Base-by-base conservation (phyloP, 2,329 filamentous ascomycete genomes). In the Trichoderma sp. region DNA sequence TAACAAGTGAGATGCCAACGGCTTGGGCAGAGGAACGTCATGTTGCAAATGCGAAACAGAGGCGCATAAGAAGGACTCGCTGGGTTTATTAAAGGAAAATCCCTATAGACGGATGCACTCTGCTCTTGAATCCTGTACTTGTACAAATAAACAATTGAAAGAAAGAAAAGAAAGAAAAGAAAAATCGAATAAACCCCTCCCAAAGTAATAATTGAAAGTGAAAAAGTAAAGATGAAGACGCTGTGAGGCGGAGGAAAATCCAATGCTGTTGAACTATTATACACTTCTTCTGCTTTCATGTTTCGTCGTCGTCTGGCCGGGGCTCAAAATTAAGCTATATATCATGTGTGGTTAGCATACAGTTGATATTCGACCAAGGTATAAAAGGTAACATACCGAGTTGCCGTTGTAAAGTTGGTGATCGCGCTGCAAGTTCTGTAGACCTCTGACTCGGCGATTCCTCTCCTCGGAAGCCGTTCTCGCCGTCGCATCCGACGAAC, bases 351-450 rank as follows among this genome's bases (percentile, higher is more conserved):
- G 58, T 73, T 50, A 64, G 63, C 30, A 3, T 6, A 43, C 39
- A 43, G 39, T 43, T 43, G 39, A n/a, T 3, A 17, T n/a, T 8
- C 8, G 15, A 39, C 17, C 3, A 17, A 17, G 1, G 36, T 1
- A 17, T 17, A 43, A 43, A 17, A 57, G 43, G 58, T 4, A 6
- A 83, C 88, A 81, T 84, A 95, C 93, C 79, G 93, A 93, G 78
- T 97, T 98, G 1, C 95, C 95, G 77, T 98, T 98, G 79, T 98
- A 97, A 61, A 97, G 88, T 77, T 97, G 91, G 58, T 90, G 87
- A 73, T 91, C 86, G 70, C 87, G 81, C 68, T 85, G 84, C 50
- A 86, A 83, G 72, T 90, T 88, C 74, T 79, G 76, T 73, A 78
- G 78, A 66, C 78, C 73, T 58, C 65, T 78, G 66, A 75, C 76